Percentiles rank a stretch among this genome's conserved stretches.
phyloP scores from a whole-genome alignment of 345 rosid species.

The Hevea brasiliensis region DNA sequence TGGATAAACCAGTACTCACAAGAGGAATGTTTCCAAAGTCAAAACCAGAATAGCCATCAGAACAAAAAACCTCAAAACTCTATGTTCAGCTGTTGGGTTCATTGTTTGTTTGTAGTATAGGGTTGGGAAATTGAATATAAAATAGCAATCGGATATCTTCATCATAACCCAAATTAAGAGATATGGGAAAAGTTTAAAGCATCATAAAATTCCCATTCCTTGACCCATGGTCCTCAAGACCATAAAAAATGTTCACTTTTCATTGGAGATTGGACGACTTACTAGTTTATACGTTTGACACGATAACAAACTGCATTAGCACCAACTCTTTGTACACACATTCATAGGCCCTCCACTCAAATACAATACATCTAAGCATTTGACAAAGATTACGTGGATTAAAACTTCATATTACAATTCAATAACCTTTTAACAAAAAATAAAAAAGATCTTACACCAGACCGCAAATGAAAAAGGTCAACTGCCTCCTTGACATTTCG shows the following conservation, averaged over 20 bases:
- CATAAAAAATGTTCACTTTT: neutral
- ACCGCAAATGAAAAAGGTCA: slow-evolving; percentile 76
- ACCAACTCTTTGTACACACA: neutral
- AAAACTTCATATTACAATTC: slow-evolving; percentile 1
- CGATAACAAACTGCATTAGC: neutral
- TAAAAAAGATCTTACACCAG: slow-evolving; percentile 52
- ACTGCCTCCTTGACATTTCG: slow-evolving; percentile 83
- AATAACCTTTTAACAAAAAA: neutral
- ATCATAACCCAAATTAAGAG: no score
- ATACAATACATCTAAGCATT: neutral
- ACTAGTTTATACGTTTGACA: neutral
- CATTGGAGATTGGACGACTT: neutral
- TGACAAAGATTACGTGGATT: neutral
- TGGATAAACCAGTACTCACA: neutral
- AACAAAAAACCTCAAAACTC: neutral
- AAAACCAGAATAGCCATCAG: neutral
- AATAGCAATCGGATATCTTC: no score
- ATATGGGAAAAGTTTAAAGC: neutral
- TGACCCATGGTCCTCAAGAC: neutral
- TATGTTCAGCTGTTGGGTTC: no score
- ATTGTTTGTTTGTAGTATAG: no score
- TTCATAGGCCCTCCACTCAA: neutral
- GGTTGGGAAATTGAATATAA: no score
- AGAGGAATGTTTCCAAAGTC: neutral
- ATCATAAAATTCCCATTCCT: neutral